These are phyloP conservation scores for Grosmannia huntii DNA, from an alignment of 2,329 filamentous ascomycete species.

Conservation along the genomic window DNA sequence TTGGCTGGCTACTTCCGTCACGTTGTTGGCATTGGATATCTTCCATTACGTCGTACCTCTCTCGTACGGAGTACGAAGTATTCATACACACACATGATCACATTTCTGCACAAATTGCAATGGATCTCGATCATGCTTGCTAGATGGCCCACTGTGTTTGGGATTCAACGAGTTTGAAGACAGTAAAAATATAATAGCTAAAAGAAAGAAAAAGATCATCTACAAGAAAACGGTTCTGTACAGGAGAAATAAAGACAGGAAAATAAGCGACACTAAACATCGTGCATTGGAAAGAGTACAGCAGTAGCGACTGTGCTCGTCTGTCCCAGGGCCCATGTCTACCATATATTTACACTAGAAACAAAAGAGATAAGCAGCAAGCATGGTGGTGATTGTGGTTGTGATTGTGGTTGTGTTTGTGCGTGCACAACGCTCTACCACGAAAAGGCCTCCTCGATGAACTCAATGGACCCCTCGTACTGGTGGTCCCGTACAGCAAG, in stretches of 20 bases:
- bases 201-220: neutral
- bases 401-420: neutral
- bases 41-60: neutral
- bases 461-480: constrained; percentile 56
- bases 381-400: too few relatives aligned
- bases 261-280: neutral
- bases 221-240: neutral
- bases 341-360: neutral
- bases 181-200: neutral
- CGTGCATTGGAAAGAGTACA: neutral
- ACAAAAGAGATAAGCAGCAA: neutral
- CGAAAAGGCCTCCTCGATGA: constrained; percentile 66
- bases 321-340: neutral
- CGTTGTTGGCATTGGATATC: neutral
- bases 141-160: too few relatives aligned
- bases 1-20: neutral
- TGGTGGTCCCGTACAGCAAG: constrained; percentile 52
- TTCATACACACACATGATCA: too few relatives aligned
- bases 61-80: too few relatives aligned
- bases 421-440: constrained; percentile 25
- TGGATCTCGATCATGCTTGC: too few relatives aligned
- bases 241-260: neutral
- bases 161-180: neutral
- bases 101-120: too few relatives aligned
- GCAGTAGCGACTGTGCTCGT: neutral